A percentile compares a stretch with the other conserved stretches of the same genome.
Conservation (phyloP, 2,329 filamentous ascomycete species). For the Ophiocordyceps camponoti-floridani region DNA sequence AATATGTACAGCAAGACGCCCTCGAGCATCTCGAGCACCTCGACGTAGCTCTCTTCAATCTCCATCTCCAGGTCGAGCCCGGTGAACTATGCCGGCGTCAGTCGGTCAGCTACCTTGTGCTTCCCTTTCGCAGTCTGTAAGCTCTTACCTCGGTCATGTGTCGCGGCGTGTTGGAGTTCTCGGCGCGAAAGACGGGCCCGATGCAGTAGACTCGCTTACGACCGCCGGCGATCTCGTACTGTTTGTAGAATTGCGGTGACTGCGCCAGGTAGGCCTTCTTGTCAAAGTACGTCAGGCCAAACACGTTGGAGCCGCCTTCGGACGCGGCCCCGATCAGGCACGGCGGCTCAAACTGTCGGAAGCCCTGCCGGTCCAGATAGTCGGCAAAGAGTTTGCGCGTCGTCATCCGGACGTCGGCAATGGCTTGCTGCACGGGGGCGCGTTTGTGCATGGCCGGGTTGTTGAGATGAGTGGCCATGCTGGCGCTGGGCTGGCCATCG, state of each 20-base stretch:
- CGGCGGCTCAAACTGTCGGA: constrained; percentile 75
- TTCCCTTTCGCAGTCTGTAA: background rate
- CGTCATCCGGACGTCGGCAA: constrained; percentile 34
- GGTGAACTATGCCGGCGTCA: constrained; percentile 38
- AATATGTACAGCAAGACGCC: constrained; percentile 64
- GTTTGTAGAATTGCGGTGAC: constrained; percentile 75
- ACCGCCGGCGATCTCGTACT: constrained; percentile 66
- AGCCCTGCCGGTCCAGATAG: constrained; percentile 58
- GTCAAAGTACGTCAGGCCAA: constrained; percentile 78
- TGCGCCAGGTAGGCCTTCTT: constrained; percentile 65
- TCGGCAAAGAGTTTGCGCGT: constrained; percentile 56
- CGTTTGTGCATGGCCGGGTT: constrained; percentile 89
- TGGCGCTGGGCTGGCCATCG: constrained; percentile 47
- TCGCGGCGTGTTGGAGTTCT: constrained; percentile 67
- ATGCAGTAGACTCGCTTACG: constrained; percentile 64
- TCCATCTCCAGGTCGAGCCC: constrained; percentile 86
- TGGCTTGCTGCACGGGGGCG: constrained; percentile 78
- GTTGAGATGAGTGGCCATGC: constrained; percentile 69
- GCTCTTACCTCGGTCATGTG: constrained; percentile 56
- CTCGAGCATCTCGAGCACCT: constrained; percentile 57
- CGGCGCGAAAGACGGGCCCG: constrained; percentile 70
- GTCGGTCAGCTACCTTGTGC: background rate
- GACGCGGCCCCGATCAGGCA: constrained; percentile 80
- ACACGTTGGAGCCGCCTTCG: constrained; percentile 86
- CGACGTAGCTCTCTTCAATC: constrained; percentile 60